Conservation (phyloP, 805 yeast species). For the Wickerhamiella sorbophila region DNA sequence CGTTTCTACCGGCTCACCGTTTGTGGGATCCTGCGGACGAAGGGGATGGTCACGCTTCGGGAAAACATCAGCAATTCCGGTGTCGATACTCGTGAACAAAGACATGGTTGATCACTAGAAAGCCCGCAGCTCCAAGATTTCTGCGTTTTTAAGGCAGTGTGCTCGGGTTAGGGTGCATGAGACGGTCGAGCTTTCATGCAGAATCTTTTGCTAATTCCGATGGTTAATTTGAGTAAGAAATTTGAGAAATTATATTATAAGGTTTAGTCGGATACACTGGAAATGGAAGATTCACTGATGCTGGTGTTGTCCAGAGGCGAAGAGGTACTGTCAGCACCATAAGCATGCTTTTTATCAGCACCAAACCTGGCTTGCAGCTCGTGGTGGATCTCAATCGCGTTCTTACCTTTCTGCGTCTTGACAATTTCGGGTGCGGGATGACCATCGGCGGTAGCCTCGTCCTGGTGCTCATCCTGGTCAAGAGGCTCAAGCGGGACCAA, state of each 20-base stretch:
- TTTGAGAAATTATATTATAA: too few species aligned
- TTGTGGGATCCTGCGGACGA: constrained; percentile 29
- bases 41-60: constrained; percentile 23
- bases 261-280: too few species aligned
- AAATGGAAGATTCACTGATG: too few species aligned
- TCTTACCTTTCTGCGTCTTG: neutral
- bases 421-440: neutral
- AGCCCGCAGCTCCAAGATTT: neutral
- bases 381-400: neutral
- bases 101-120: constrained; percentile 9
- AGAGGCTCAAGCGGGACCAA: constrained; percentile 8
- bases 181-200: too few species aligned
- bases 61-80: constrained; percentile 35
- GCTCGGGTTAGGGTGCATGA: too few species aligned
- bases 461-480: constrained; percentile 14
- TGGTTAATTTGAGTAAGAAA: too few species aligned
- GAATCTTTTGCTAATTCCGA: too few species aligned
- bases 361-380: too few species aligned
- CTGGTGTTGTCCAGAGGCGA: too few species aligned
- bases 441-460: constrained; percentile 8
- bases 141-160: neutral
- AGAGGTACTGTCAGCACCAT: too few species aligned
- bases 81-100: constrained; percentile 35
- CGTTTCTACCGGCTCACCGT: constrained; percentile 42
- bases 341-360: too few species aligned